Base-by-base conservation (phyloP, 2,329 filamentous ascomycete genomes). In the Trichoderma arundinaceum region DNA sequence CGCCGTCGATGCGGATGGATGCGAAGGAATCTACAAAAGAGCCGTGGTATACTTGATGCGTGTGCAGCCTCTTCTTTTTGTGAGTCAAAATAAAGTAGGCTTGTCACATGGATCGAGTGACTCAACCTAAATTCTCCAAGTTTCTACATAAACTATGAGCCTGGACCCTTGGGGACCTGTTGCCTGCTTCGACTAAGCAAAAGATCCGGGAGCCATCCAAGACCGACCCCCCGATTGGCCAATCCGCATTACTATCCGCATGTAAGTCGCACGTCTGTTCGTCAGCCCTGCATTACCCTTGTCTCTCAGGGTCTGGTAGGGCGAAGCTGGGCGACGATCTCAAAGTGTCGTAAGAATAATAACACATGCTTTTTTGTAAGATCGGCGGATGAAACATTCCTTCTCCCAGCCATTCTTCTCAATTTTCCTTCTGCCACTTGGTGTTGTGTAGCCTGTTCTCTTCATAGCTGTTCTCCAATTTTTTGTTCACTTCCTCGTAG, bases 151-250 rank as follows among this genome's bases (percentile, higher is more conserved):
- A 28, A 28, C 4, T 28, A 28, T 28, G 22, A 28, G 22, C 22
- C 22, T 28, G 22, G 22, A 28, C 22, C 22, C 22, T 28, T 28
- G 22, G 4, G 4, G 22, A 4, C 22, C 22, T 28, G 22, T 28
- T 28, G 22, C 22, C 22, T 28, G 22, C 22, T 28, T 28, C 22
- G 22, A 28, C 22, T 28, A 28, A 28, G 22, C 22, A 28, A 28
- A 28, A 28, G 22, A 28, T 28, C 22, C 22, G 22, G 22, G 22
- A 28, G 22, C 22, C 22, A 28, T 28, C 22, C 22, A 28, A 28
- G 22, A 28, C 22, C 22, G 22, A 28, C 22, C 35, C 35, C 35
- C 61, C 52, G 43, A 57, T 64, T 51, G 52, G 61, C 35, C 33
- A 41, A 22, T 57, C 33, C 6, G 19, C 43, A 41, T 57, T 57